Evolutionary conservation across 129 eudicot species (phyloP).

Genomic region (Mikania micrantha): DNA sequence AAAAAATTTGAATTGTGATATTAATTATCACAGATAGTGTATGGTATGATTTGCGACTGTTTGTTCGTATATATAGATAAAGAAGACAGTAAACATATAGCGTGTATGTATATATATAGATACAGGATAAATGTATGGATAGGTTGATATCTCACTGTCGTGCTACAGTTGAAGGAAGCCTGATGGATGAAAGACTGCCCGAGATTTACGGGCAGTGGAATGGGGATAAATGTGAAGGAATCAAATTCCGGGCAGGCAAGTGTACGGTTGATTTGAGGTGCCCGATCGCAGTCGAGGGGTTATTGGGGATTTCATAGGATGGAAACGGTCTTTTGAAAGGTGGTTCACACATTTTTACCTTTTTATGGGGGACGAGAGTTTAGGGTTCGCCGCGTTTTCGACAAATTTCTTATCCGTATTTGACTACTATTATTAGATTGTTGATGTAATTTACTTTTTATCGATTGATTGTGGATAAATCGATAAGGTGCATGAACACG

Average conservation of each 20-base stretch:
- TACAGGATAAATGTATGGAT: slow-evolving; percentile 4
- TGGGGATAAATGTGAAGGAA: slow-evolving; percentile 16
- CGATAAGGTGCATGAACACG: neutral
- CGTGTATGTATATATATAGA: neutral
- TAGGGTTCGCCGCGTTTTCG: slow-evolving; percentile 37
- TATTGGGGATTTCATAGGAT: slow-evolving; percentile 4
- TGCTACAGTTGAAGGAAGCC: slow-evolving; percentile 22
- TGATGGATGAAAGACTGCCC: slow-evolving; percentile 30
- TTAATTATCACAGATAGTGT: slow-evolving; percentile 13
- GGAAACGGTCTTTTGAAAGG: slow-evolving; percentile 18
- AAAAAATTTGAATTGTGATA: too few relatives aligned
- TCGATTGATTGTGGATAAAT: neutral
- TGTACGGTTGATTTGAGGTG: slow-evolving; percentile 23
- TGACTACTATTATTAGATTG: neutral
- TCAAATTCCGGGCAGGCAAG: slow-evolving; percentile 30
- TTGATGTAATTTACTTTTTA: neutral
- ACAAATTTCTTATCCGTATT: neutral
- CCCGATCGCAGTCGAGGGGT: slow-evolving; percentile 21
- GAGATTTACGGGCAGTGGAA: slow-evolving; percentile 40
- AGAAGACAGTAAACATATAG: neutral
- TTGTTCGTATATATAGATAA: neutral
- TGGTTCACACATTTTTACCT: slow-evolving; percentile 23
- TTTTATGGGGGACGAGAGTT: slow-evolving; percentile 3
- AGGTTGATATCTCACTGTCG: slow-evolving; percentile 18
- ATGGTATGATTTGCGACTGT: neutral